These are phyloP conservation scores for Solanum chmielewskii DNA, from an alignment of 257 asterid genomes.

Conservation along the genomic window DNA sequence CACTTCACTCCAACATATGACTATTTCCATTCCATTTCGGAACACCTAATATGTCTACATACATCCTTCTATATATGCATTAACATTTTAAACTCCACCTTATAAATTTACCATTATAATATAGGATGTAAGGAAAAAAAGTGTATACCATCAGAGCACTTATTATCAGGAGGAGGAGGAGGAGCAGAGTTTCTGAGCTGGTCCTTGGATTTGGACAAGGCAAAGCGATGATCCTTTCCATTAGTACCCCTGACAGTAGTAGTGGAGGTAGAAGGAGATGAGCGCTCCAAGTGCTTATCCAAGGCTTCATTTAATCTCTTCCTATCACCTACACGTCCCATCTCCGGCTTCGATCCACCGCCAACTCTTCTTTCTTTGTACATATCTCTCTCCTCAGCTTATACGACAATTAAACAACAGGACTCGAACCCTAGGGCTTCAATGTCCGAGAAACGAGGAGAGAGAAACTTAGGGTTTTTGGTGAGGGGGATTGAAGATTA, in stretches of 20 bases:
- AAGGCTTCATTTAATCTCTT: slow-evolving; percentile 41
- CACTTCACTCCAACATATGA: background rate
- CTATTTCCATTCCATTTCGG: background rate
- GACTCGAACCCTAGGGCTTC: background rate
- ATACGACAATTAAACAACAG: background rate
- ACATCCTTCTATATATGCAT: background rate
- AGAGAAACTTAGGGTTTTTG: background rate
- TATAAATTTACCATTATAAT: background rate
- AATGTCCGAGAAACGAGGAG: background rate
- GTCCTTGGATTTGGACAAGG: slow-evolving; percentile 14
- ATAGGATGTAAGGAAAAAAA: background rate
- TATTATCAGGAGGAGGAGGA: slow-evolving; percentile 14
- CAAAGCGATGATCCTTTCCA: slow-evolving; percentile 16
- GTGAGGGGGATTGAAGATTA: background rate
- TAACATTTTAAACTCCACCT: background rate
- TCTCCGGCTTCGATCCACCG: slow-evolving; percentile 33
- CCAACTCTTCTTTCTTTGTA: slow-evolving; percentile 25
- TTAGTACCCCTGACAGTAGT: slow-evolving; percentile 11
- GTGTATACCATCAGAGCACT: slow-evolving; percentile 14
- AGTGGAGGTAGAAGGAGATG: slow-evolving; percentile 25
- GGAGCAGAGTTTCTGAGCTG: background rate
- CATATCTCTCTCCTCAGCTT: slow-evolving; percentile 13
- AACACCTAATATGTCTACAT: background rate
- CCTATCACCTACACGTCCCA: slow-evolving; percentile 32
- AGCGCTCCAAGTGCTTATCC: slow-evolving; percentile 34